phyloP scores from a whole-genome alignment of 1,139 yeast genomes.

The Yamadazyma aaseri region DNA sequence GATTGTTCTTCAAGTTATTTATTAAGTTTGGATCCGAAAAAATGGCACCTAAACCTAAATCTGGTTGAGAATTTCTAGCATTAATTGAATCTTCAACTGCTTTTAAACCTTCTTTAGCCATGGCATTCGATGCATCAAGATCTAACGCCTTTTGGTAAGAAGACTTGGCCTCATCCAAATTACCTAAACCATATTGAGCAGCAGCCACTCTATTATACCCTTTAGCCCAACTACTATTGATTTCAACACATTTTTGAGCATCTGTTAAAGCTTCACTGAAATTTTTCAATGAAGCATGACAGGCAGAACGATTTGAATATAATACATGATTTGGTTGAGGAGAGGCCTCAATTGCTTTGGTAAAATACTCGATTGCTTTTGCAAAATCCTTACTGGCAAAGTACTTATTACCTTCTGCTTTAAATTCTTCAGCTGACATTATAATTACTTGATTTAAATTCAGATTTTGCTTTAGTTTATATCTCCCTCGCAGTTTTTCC shows the following conservation, averaged over 20 bases:
- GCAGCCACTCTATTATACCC: slow-evolving; percentile 94
- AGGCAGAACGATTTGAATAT: slow-evolving; percentile 92
- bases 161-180: slow-evolving; percentile 64
- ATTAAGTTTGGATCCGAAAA: slow-evolving; percentile 81
- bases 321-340: slow-evolving; percentile 83
- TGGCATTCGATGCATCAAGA: slow-evolving; percentile 76
- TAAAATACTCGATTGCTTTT: slow-evolving; percentile 76
- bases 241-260: slow-evolving; percentile 76
- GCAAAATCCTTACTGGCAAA: slow-evolving; percentile 83
- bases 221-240: slow-evolving; percentile 88
- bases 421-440: slow-evolving; percentile 67
- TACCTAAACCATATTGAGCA: slow-evolving; percentile 83
- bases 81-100: slow-evolving; percentile 61
- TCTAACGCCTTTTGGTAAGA: slow-evolving; percentile 81
- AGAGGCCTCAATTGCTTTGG: slow-evolving; percentile 87
- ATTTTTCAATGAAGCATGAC: slow-evolving; percentile 76
- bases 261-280: slow-evolving; percentile 75
- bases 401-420: slow-evolving; percentile 87
- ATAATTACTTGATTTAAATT: slow-evolving; percentile 1
- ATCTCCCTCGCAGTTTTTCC: not conserved
- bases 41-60: slow-evolving; percentile 72
- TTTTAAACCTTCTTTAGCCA: slow-evolving; percentile 81
- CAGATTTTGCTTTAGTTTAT: no score
- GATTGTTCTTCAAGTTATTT: slow-evolving; percentile 73
- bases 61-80: slow-evolving; percentile 51